Base-by-base conservation (phyloP, 768 basidiomycete species). In the Mycena maculata region DNA sequence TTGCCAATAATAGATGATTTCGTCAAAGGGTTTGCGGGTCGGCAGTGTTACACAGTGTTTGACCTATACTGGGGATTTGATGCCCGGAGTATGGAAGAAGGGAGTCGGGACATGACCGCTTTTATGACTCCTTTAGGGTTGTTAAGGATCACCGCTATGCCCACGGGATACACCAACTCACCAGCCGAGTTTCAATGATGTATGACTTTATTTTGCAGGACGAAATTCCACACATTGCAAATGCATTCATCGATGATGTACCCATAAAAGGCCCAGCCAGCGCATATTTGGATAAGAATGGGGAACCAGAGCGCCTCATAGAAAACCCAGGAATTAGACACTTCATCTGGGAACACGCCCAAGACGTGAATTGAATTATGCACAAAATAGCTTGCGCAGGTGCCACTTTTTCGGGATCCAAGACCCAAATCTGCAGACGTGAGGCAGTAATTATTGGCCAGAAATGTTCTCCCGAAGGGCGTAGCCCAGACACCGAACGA, bases 331-430 rank as follows among this genome's bases (percentile, higher is more conserved):
- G 59, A 28, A 76, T 76, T 36, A 50, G 71, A 8, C 49, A 71
- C 0, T 83, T 83, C 36, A 74, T 84, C 4, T 83, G 77, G 74
- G 78, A 83, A 57, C 77, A 82, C 58, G 73, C 76, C 1, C 8
- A 38, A 0, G 71, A 76, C 50, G 50, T 80, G 16, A 73, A 83
- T 39, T 48, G 73, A 0, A 67, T 83, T 8, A 39, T 79, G 12
- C 76, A 80, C 13, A 38, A 65, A 0, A 58, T 79, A 1, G 65
- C 75, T 25, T 72, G 76, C 31, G 57, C 72, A 1, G 76, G 81
- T 8, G 75, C 69, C 0, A 81, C 76, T 0, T 72, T 83, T 27
- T 77, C 74, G 0, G 73, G 73, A 0, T 67, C 74, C 18, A 83
- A 83, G 47, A 44, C 73, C 0, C 52, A 77, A 5, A 68, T 82